phyloP scores from a whole-genome alignment of 2,329 filamentous ascomycete species.

The Xylariaceae sp. region DNA sequence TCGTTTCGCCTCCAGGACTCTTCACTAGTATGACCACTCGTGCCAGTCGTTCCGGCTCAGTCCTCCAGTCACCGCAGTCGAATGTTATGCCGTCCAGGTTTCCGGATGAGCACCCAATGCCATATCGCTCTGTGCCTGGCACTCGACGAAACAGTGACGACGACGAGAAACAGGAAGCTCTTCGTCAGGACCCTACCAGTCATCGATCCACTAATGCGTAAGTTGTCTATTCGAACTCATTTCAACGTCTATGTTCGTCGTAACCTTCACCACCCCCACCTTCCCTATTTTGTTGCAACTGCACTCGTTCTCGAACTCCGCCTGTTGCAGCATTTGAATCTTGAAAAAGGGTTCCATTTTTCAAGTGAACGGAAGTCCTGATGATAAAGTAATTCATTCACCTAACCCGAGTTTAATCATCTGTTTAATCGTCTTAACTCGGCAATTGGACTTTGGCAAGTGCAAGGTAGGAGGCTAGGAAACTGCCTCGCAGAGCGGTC shows the following conservation, averaged over 20 bases:
- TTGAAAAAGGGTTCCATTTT: background rate
- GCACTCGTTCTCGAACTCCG: no score
- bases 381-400: background rate
- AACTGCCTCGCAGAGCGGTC: background rate
- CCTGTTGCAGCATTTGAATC: no score
- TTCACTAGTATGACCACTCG: slow-evolving; percentile 52
- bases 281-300: no score
- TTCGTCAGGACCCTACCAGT: slow-evolving; percentile 66
- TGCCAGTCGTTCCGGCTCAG: slow-evolving; percentile 72
- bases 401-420: no score
- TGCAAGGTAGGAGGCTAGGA: no score
- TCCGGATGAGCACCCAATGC: slow-evolving; percentile 60
- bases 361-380: background rate
- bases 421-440: no score
- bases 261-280: background rate
- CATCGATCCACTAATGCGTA: slow-evolving; percentile 76
- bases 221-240: slow-evolving; percentile 42
- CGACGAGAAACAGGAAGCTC: slow-evolving; percentile 77
- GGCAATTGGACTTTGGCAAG: no score
- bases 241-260: background rate
- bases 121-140: slow-evolving; percentile 81
- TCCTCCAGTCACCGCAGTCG: slow-evolving; percentile 74
- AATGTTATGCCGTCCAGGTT: slow-evolving; percentile 58
- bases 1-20: slow-evolving; percentile 76
- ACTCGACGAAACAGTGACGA: slow-evolving; percentile 90